Conservation (phyloP, 345 rosid genomes). For the Jatropha curcas region DNA sequence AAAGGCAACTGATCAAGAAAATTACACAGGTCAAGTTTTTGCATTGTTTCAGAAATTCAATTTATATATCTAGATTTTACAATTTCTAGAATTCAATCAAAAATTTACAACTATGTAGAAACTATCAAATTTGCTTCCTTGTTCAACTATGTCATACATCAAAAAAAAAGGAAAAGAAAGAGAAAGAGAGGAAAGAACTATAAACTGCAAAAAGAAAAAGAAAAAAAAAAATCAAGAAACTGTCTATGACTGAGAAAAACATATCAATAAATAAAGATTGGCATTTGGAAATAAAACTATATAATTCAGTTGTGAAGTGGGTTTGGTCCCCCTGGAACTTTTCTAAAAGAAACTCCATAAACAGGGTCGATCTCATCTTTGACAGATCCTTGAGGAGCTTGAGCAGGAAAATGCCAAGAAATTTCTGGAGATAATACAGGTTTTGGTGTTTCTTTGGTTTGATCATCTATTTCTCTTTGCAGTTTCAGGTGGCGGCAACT, state of each 20-base stretch:
- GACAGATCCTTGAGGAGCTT: conserved; percentile 21
- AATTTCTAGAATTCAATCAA: conserved; percentile 15
- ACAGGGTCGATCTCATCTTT: conserved; percentile 25
- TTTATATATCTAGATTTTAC: neutral
- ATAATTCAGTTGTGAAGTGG: conserved; percentile 54
- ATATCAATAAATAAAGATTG: neutral
- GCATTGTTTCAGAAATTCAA: neutral
- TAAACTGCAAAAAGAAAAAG: conserved; percentile 29
- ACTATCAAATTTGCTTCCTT: conserved; percentile 14
- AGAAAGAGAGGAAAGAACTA: neutral
- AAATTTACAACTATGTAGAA: neutral
- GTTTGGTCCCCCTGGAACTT: conserved; percentile 56
- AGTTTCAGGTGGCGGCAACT: conserved; percentile 22
- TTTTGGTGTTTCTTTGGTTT: neutral
- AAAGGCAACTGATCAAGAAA: neutral
- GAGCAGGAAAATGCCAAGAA: conserved; percentile 33
- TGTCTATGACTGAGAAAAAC: conserved; percentile 10
- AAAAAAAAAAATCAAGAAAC: neutral
- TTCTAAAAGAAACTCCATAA: conserved; percentile 44
- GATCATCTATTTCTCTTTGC: conserved; percentile 1
- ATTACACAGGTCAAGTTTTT: conserved; percentile 9
- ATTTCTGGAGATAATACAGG: neutral
- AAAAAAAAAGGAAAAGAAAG: neutral
- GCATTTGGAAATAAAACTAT: neutral
- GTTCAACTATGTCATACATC: conserved; percentile 25